Evolutionary conservation across 1,284 basidiomycete species (phyloP), one percentile per base, ranked within the genome.

Genomic region (Naganishia cerealis): DNA sequence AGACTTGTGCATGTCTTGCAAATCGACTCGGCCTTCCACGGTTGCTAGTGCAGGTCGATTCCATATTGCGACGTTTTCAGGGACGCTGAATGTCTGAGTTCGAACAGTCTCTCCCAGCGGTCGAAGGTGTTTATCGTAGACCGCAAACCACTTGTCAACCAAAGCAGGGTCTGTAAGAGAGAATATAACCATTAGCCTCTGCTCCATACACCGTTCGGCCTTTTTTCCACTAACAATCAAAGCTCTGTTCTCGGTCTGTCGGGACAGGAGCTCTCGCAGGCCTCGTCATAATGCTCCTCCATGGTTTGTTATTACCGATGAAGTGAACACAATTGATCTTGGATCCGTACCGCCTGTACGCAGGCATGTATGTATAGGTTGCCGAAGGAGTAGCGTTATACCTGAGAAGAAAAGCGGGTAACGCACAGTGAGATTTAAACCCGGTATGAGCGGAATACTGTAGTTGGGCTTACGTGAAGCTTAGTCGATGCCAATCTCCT

Each of bases 331-430:
- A 88, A 67, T 88, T 88, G 79, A 97, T 95, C 72, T 89, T 85
- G 59, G 89, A 86, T 12, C 94, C 94, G 77, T 91, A 97, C 52
- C 93, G 90, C 76, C 89, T 88, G 79, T 96, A 97, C 8, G 95
- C 95, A 65, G 95, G 95, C 33, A 85, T 90, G 84, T 77, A 94
- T 88, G 92, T 95, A 83, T 99, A 99, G 65, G 90, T 92, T 65
- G 93, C 92, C n/a, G 92, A 93, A 12, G 94, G 94, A 1, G 95
- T 98, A 9, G 93, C 95, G 78, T 99, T 99, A 82, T 96, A 99
- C 0, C 81, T 79, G 72, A 13, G 16, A 40, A 29, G n/a, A 40
- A 53, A 16, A 12, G 29, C 15, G 9, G 18, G 40, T 5, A 29
- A 42, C 8, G 21, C 76, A 78, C 33, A 66, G 61, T 52, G 48